Conservation (phyloP, 2,329 filamentous ascomycete genomes). For the Apiospora arundinis region DNA sequence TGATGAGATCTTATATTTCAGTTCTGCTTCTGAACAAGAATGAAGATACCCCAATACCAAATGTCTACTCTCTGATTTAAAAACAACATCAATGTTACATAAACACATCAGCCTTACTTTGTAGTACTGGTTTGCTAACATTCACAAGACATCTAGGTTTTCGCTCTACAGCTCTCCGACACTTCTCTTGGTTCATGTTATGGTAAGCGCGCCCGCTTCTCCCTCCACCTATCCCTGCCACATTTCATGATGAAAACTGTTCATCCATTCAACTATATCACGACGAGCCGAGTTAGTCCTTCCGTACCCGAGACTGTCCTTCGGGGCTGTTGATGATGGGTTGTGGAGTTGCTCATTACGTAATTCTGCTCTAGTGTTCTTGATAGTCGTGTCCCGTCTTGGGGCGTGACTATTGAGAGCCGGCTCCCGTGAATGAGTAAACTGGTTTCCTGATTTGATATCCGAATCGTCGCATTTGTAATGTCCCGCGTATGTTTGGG, state of each 20-base stretch:
- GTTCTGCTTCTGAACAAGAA: slow-evolving; percentile 76
- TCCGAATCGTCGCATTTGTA: not conserved
- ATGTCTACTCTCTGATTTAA: slow-evolving; percentile 60
- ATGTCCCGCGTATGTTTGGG: not conserved
- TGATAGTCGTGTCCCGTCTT: slow-evolving; percentile 62
- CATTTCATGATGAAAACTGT: slow-evolving; percentile 65
- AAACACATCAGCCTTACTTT: slow-evolving; percentile 21
- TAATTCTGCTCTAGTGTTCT: slow-evolving; percentile 69
- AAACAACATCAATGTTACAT: slow-evolving; percentile 23
- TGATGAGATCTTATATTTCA: slow-evolving; percentile 72
- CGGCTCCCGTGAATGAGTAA: slow-evolving; percentile 72
- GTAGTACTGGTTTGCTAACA: slow-evolving; percentile 8
- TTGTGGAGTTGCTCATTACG: slow-evolving; percentile 72
- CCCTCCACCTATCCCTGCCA: slow-evolving; percentile 21
- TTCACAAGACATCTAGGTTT: not conserved
- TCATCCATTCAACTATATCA: slow-evolving; percentile 80
- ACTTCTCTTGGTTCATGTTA: not conserved
- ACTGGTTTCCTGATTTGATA: slow-evolving; percentile 56
- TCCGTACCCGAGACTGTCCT: slow-evolving; percentile 67
- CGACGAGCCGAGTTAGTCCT: slow-evolving; percentile 73
- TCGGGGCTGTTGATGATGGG: slow-evolving; percentile 64
- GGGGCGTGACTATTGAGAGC: slow-evolving; percentile 54
- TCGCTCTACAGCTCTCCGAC: too few relatives aligned
- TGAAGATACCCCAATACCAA: slow-evolving; percentile 72
- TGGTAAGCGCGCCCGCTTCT: slow-evolving; percentile 1